Evolutionary conservation across 1,284 basidiomycete genomes (phyloP).

Genomic region (Trichosporon coremiiforme): DNA sequence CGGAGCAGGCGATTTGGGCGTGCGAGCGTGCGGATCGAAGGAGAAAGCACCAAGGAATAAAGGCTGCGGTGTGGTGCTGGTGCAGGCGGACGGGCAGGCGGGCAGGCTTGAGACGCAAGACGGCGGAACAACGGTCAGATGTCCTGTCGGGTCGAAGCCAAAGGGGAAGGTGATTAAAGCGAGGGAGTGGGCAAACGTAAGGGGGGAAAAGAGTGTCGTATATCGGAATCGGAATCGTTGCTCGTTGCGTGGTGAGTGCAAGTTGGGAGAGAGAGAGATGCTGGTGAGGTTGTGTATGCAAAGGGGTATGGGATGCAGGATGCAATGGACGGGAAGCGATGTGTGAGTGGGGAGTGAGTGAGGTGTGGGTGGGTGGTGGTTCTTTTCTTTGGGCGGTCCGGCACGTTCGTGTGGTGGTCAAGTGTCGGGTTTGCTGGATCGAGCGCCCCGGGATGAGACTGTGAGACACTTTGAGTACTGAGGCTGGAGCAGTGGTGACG

Average conservation of each 20-base stretch:
- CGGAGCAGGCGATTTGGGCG: neutral
- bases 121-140: neutral
- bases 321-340: neutral
- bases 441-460: neutral
- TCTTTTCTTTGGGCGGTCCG: neutral
- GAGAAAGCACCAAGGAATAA: constrained; percentile 4
- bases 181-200: constrained; percentile 2
- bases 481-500: too few relatives aligned
- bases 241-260: neutral
- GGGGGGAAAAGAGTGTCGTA: neutral
- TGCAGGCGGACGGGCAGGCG: too few relatives aligned
- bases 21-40: neutral
- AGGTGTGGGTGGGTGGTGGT: neutral
- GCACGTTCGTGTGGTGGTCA: constrained; percentile 4
- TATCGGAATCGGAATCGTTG: neutral
- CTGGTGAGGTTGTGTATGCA: neutral
- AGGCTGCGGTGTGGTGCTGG: too few relatives aligned
- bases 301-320: neutral
- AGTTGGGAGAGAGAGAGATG: neutral
- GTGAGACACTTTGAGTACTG: neutral
- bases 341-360: neutral
- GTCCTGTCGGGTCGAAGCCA: constrained; percentile 8
- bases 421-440: neutral
- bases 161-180: neutral
- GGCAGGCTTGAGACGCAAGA: neutral